Evolutionary conservation across 768 basidiomycete species (phyloP).

Genomic region (Pulveroboletus sp.): DNA sequence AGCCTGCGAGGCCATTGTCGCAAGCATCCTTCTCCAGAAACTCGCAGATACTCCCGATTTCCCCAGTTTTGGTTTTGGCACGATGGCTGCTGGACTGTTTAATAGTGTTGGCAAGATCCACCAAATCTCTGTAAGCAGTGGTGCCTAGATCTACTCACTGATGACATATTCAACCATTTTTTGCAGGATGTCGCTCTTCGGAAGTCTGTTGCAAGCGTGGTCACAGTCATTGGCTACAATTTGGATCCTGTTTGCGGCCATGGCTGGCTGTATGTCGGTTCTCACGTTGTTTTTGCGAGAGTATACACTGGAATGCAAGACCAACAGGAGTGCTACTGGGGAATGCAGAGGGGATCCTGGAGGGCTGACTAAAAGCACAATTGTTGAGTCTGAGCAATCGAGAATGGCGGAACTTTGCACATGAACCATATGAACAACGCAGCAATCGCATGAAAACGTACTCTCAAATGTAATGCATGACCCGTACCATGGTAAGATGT

Average conservation of each 20-base stretch:
- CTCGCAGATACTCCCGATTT: conserved; percentile 34
- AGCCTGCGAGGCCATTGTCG: conserved; percentile 68
- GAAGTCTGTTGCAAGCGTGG: conserved; percentile 16
- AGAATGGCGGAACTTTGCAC: too few relatives aligned
- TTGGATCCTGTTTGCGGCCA: conserved; percentile 63
- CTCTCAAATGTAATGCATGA: too few relatives aligned
- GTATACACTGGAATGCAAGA: conserved; percentile 57
- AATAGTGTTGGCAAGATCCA: conserved; percentile 47
- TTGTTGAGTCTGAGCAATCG: too few relatives aligned
- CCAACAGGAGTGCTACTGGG: too few relatives aligned
- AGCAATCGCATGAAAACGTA: too few relatives aligned
- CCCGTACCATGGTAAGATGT: too few relatives aligned
- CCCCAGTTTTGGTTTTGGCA: conserved; percentile 28
- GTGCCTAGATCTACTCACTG: background rate
- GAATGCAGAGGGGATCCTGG: too few relatives aligned
- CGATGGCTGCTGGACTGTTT: conserved; percentile 41
- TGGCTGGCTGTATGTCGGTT: conserved; percentile 52
- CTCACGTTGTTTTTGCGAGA: conserved; percentile 52
- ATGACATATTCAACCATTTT: background rate
- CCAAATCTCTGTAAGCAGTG: conserved; percentile 18
- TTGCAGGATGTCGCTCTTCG: conserved; percentile 41
- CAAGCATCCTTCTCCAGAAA: conserved; percentile 45
- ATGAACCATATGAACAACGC: too few relatives aligned
- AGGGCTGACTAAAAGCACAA: too few relatives aligned
- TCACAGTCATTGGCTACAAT: conserved; percentile 59